Evolutionary conservation across 768 basidiomycete species (phyloP), one percentile per base, ranked within the genome.

Genomic region (Cyathus striatus): DNA sequence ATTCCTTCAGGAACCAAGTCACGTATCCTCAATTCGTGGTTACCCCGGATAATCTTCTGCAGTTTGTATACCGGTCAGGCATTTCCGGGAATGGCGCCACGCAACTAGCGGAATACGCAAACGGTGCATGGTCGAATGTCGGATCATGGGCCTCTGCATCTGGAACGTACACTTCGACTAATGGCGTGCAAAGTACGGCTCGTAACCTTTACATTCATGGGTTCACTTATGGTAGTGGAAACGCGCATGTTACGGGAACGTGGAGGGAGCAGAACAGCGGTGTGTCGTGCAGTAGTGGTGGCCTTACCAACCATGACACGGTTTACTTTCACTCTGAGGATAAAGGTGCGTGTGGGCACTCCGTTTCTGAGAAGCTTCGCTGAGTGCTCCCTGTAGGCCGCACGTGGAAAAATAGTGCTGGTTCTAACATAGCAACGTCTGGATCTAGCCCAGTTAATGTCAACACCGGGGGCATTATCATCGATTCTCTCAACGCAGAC

Each of bases 11-110:
- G 24, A 59, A n/a, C n/a, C n/a, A 56, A 1, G 54, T 74, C 36
- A 74, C 72, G 2, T 74, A 74, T 46, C 72, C 72, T 6, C 72
- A 72, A 47, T 74, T 72, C 50, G 70, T 74, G 14, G 45, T 74
- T 18, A 72, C 69, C 14, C 64, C 72, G 17, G 62, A 67, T 43
- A 74, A 74, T 53, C 57, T 62, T 37, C 60, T 74, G 6, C 72
- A 74, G 53, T 72, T 74, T 35, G 70, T 74, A 14, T 74, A 66
- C 52, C 68, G 72, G 13, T 62, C 70, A 24, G 72, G 70, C 5
- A 60, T 74, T 6, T 72, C 72, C 37, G 72, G 70, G 0, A 66
- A 74, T 26, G 72, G 72, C 4, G 69, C 66, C 12, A 71, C 68
- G 9, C 72, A 74, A 45, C 59, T 74, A 14, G 70, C 72, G 18